These are phyloP conservation scores for Cyamopsis tetragonoloba DNA, from an alignment of 306 rosid genomes.

Conservation along the genomic window DNA sequence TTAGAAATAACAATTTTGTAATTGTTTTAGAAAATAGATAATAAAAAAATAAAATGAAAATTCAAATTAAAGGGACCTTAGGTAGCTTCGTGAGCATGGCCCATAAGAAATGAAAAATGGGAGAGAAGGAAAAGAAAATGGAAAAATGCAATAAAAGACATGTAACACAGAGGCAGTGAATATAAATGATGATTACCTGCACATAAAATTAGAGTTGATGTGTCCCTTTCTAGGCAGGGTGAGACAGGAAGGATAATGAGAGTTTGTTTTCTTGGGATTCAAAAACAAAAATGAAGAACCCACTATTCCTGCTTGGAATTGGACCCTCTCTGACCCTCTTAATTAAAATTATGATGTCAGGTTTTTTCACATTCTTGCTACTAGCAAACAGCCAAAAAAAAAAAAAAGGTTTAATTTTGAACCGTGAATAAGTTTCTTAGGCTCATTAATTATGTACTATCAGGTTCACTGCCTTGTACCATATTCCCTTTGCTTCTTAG, in stretches of 20 bases:
- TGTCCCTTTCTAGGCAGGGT: constrained; percentile 54
- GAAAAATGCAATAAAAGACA: constrained; percentile 25
- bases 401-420: constrained; percentile 12
- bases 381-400: constrained; percentile 15
- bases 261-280: constrained; percentile 83
- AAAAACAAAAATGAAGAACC: constrained; percentile 36
- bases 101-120: constrained; percentile 13
- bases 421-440: constrained; percentile 18
- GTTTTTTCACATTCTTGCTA: constrained; percentile 31
- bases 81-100: constrained; percentile 15
- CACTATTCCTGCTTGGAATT: constrained; percentile 29
- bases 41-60: no score
- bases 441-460: constrained; percentile 17
- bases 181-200: constrained; percentile 50
- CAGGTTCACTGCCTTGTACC: constrained; percentile 22
- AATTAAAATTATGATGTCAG: constrained; percentile 27
- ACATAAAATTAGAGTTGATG: constrained; percentile 51
- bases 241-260: constrained; percentile 57
- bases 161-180: constrained; percentile 36
- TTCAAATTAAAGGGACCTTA: no score
- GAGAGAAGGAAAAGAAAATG: not conserved
- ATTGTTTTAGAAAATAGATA: no score
- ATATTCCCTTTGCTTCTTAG: constrained; percentile 13
- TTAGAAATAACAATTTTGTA: no score
- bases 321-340: constrained; percentile 23